A percentile compares a stretch with the other conserved stretches of the same genome.
Conservation (phyloP, 306 rosid genomes). For the Quercus berberidifolia region DNA sequence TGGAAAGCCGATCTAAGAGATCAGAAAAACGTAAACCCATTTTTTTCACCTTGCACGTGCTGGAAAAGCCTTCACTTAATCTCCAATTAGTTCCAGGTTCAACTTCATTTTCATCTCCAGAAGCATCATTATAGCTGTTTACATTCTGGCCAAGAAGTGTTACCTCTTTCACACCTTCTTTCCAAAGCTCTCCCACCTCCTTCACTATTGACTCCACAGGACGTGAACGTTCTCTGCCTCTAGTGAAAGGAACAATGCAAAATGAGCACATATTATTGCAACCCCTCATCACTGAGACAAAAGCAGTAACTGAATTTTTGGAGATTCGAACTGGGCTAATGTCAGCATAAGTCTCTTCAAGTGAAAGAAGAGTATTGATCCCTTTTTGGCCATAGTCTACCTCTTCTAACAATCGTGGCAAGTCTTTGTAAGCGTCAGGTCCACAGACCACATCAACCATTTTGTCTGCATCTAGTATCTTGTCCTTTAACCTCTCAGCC, state of each 20-base stretch:
- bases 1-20: conserved; percentile 79
- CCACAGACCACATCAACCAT: conserved; percentile 99
- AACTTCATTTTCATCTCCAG: conserved; percentile 48
- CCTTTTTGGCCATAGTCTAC: conserved; percentile 94
- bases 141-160: conserved; percentile 97
- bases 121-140: conserved; percentile 86
- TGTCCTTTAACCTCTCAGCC: conserved; percentile 98
- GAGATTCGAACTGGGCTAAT: conserved; percentile 86
- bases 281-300: conserved; percentile 95
- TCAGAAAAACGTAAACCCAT: conserved; percentile 88
- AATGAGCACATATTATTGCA: conserved; percentile 99
- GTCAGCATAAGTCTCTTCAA: conserved; percentile 97
- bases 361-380: conserved; percentile 91
- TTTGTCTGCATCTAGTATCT: conserved; percentile 87
- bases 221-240: conserved; percentile 94
- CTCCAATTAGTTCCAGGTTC: conserved; percentile 75
- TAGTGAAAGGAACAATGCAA: conserved; percentile 91
- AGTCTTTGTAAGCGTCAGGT: conserved; percentile 94
- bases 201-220: conserved; percentile 86
- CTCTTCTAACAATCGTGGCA: conserved; percentile 79
- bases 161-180: conserved; percentile 92
- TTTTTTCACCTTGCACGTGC: conserved; percentile 66
- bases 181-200: conserved; percentile 90
- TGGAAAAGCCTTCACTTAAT: conserved; percentile 89
- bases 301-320: conserved; percentile 75